These are phyloP conservation scores for Herpetomonas samuelpessoai DNA, from an alignment of 208 protist genomes.

Conservation along the genomic window DNA sequence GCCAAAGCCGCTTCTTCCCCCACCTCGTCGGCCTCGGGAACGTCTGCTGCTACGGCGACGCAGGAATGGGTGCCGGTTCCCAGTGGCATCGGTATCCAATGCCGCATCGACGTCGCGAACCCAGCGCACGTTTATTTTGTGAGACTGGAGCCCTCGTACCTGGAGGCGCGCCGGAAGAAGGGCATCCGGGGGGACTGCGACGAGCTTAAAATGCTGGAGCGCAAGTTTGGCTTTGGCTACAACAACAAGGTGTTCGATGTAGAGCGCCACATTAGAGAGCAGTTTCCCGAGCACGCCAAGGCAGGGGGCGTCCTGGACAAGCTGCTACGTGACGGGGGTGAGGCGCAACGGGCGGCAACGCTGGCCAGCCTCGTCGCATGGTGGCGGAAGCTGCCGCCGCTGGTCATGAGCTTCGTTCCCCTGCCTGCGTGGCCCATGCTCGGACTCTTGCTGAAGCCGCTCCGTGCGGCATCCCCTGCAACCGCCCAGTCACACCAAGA, in stretches of 20 bases:
- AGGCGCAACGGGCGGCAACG: background rate
- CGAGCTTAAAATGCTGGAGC: conserved; percentile 34
- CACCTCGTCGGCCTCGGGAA: background rate
- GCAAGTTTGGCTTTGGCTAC: conserved; percentile 44
- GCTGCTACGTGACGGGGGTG: background rate
- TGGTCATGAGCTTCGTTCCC: conserved; percentile 29
- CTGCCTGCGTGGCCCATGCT: conserved; percentile 22
- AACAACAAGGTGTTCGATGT: conserved; percentile 11
- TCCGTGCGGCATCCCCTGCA: too few relatives aligned
- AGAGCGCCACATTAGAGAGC: background rate
- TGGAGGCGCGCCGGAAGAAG: conserved; percentile 19
- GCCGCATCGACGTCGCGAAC: conserved; percentile 18
- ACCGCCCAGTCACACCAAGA: too few relatives aligned
- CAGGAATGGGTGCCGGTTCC: too few relatives aligned
- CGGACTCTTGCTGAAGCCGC: conserved; percentile 20
- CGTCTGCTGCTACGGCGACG: background rate
- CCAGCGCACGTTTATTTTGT: conserved; percentile 45
- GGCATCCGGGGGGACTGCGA: conserved; percentile 25
- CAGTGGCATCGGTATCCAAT: conserved; percentile 6
- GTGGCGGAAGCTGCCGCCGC: conserved; percentile 17
- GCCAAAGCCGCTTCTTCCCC: too few relatives aligned
- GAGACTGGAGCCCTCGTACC: conserved; percentile 26
- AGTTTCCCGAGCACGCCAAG: background rate
- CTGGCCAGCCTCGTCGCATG: background rate
- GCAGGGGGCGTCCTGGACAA: background rate